A percentile compares a stretch with the other conserved stretches of the same genome.
Evolutionary conservation across 2,329 filamentous ascomycete genomes (phyloP).

Genomic region (Rhinocladiella mackenziei): DNA sequence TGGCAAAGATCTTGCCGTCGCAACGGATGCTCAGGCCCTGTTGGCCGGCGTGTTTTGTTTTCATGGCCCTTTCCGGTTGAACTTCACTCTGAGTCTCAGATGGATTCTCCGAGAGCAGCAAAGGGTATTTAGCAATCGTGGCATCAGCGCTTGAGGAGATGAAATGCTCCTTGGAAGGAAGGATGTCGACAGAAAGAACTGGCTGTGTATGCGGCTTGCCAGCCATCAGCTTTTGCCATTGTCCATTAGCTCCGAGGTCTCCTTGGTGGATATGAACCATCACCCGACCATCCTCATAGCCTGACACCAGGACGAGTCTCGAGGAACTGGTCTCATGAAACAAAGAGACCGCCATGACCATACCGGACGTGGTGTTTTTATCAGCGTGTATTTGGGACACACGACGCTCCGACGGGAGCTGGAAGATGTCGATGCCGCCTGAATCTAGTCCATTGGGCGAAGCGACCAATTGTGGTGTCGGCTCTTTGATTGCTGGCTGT

Average conservation of each 20-base stretch:
- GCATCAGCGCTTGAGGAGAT: conserved; percentile 81
- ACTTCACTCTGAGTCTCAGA: conserved; percentile 21
- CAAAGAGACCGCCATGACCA: conserved; percentile 80
- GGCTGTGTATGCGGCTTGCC: conserved; percentile 72
- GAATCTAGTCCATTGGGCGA: conserved; percentile 74
- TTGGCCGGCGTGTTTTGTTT: conserved; percentile 88
- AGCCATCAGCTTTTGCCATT: conserved; percentile 58
- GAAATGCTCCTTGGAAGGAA: conserved; percentile 54
- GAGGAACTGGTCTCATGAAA: conserved; percentile 44
- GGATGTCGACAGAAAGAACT: conserved; percentile 67
- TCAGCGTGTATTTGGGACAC: conserved; percentile 55
- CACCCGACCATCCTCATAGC: conserved; percentile 80
- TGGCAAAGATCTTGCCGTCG: conserved; percentile 80
- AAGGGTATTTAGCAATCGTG: conserved; percentile 64
- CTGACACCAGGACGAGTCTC: conserved; percentile 55
- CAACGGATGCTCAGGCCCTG: conserved; percentile 73
- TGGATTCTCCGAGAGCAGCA: conserved; percentile 49
- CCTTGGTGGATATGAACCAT: conserved; percentile 52
- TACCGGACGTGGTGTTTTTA: conserved; percentile 50
- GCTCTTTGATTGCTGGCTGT: not conserved
- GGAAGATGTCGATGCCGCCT: conserved; percentile 78
- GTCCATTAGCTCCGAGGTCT: conserved; percentile 27
- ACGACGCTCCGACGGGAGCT: conserved; percentile 70
- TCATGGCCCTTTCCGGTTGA: conserved; percentile 56
- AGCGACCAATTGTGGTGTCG: conserved; percentile 55